Conservation (phyloP, 2,329 filamentous ascomycete species). For the Celoporthe dispersa region DNA sequence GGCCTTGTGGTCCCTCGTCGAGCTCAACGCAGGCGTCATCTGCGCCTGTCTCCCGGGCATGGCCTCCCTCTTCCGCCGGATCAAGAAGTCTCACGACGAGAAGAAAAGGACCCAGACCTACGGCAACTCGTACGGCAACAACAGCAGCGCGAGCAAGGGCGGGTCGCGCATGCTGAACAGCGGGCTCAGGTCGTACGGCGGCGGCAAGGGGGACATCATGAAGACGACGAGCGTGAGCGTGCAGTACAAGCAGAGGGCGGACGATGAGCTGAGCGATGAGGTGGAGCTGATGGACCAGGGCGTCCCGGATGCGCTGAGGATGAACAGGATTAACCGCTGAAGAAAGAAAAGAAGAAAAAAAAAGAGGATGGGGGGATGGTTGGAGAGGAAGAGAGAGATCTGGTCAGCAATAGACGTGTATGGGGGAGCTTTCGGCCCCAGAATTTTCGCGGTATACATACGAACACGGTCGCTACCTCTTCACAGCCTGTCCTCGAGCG, state of each 20-base stretch:
- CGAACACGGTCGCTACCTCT: not conserved
- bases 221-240: conserved; percentile 29
- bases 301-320: not conserved
- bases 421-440: not conserved
- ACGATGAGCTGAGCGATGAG: conserved; percentile 27
- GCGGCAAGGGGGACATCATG: conserved; percentile 20
- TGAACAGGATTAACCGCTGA: not conserved
- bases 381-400: not conserved
- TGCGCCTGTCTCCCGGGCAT: conserved; percentile 47
- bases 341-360: too few relatives aligned
- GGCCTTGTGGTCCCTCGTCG: conserved; percentile 49
- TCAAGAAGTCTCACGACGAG: conserved; percentile 31
- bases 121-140: conserved; percentile 16
- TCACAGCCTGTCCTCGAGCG: not conserved
- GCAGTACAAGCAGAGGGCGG: conserved; percentile 19
- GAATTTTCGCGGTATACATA: not conserved
- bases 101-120: conserved; percentile 29
- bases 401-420: not conserved
- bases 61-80: conserved; percentile 36
- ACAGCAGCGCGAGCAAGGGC: conserved; percentile 16
- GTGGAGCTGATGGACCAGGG: conserved; percentile 26
- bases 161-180: conserved; percentile 21
- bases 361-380: too few relatives aligned
- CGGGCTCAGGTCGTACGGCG: conserved; percentile 17
- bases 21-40: conserved; percentile 47